A percentile compares a stretch with the other conserved stretches of the same genome.
phyloP scores from a whole-genome alignment of 164 flowering plant genomes.

The Magnolia sinica region DNA sequence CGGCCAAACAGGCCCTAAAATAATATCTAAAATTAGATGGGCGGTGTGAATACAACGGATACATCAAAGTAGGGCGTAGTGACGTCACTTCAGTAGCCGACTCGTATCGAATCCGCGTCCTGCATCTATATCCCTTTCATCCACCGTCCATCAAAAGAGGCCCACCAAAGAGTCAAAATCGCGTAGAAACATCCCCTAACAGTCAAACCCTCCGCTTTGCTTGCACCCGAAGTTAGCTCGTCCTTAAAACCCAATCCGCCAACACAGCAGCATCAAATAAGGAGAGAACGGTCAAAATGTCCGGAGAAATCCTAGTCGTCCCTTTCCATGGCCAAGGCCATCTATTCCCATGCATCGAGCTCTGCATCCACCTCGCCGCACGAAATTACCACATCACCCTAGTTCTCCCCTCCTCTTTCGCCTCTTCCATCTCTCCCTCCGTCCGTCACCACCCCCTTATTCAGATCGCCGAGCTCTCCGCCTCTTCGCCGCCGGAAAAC shows the following conservation, averaged over 20 bases:
- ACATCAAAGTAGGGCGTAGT: too few species aligned
- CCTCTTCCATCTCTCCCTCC: conserved; percentile 35
- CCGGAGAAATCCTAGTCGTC: conserved; percentile 32
- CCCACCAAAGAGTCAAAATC: neutral
- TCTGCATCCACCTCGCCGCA: conserved; percentile 40
- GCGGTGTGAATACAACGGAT: too few species aligned
- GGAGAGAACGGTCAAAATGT: conserved; percentile 8
- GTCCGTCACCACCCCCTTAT: conserved; percentile 29
- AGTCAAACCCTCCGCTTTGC: neutral
- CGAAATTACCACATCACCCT: conserved; percentile 33
- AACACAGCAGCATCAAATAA: neutral
- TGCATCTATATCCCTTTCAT: too few species aligned
- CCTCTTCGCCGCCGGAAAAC: conserved; percentile 5
- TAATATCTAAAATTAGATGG: too few species aligned
- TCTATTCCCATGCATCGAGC: conserved; percentile 50
- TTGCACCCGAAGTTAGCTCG: neutral
- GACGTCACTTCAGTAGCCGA: too few species aligned
- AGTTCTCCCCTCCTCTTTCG: conserved; percentile 36
- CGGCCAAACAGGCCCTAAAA: too few species aligned
- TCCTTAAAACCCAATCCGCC: neutral
- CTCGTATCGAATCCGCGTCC: too few species aligned
- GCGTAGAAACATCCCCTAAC: neutral
- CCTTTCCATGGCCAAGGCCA: conserved; percentile 58
- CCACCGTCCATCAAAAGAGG: too few species aligned
- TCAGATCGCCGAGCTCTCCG: conserved; percentile 21